Evolutionary conservation across 2,329 filamentous ascomycete genomes (phyloP), one percentile per base, ranked within the genome.

Genomic region (Penicillium sp.): DNA sequence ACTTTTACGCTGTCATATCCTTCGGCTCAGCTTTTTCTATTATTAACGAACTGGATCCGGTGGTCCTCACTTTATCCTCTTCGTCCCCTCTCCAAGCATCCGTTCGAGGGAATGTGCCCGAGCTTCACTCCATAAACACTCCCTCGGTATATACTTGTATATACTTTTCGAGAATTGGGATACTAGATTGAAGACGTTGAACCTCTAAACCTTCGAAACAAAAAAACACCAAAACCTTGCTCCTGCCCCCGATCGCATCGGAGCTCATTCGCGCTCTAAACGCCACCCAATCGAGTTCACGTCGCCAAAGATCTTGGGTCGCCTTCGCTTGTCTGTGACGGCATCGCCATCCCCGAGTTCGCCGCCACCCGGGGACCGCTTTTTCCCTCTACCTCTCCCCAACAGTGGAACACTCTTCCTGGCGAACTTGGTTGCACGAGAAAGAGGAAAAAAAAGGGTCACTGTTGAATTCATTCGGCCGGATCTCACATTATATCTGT

Each of bases 391-490:
- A 22, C 45, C 34, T 52, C 53, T 54, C 47, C n/a, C 7, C 57
- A 62, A 62, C 63, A 55, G 62, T 64, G 62, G 63, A 66, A 64
- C 60, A 38, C 17, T 56, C 53, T 63, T 58, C 47, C 34, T 58
- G 20, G 41, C 38, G 37, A 48, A 41, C 15, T 45, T 48, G 48
- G 58, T 66, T 55, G 61, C 57, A 65, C 55, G 60, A 63, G 63
- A 38, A 15, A 39, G 38, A 55, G 31, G 63, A 50, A 57, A 62
- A 61, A 45, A 15, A 39, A 31, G 54, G 37, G 47, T 57, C 38
- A 50, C 55, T 47, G 42, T 48, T 39, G 38, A 43, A 59, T 49
- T 54, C 51, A 43, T 63, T 60, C 58, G 55, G 57, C 61, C 59
- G 59, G 50, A 53, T 56, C 42, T 45, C 49, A 43, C 28, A 48